Base-by-base conservation (phyloP, 2,329 filamentous ascomycete species). In the Huntiella decipiens region DNA sequence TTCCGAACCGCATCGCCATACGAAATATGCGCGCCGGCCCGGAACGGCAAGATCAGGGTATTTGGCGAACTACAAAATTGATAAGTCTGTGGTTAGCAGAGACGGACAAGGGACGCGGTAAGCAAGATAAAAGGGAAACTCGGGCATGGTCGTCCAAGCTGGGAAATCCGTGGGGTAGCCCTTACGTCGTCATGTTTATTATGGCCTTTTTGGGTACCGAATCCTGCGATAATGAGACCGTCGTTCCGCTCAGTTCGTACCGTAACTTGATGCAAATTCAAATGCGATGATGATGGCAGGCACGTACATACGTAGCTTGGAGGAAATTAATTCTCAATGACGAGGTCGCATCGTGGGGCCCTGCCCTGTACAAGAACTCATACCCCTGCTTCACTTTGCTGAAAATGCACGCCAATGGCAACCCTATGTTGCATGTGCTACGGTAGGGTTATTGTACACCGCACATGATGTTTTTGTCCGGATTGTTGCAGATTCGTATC, bases 1-100 rank as follows among this genome's bases (percentile, higher is more conserved):
- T 91, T 79, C 53, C 83, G 85, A 59, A 98, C 86, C 43, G 86
- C 82, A 51, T 75, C 70, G 46, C 83, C 81, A 51, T 96, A 72
- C 49, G 80, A 81, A 36, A 94, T 69, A 48, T 79, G 71, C 52
- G 82, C 77, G 44, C 86, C 88, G 58, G 79, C 82, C 55, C 88
- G 84, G 63, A 96, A 96, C 6, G 88, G 87, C 51, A 94, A 70
- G 58, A 79, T 76, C 47, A 93, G 72, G 52, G 82, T 76, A 59
- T 77, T 80, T 11, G 56, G 57, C 19, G 47, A 42, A 31, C 44
- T 49, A n/a, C 22, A 31, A 15, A 13, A 16, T n/a, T 36, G 34
- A 36, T 7, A 36, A 36, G 13, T 8, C 13, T 28, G 22, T 12
- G n/a, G 40, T 43, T 43, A 43, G 40, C 32, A n/a, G 19, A 12